Evolutionary conservation across 208 protist genomes (phyloP), one percentile per base, ranked within the genome.

Genomic region (Phytomonas francai): DNA sequence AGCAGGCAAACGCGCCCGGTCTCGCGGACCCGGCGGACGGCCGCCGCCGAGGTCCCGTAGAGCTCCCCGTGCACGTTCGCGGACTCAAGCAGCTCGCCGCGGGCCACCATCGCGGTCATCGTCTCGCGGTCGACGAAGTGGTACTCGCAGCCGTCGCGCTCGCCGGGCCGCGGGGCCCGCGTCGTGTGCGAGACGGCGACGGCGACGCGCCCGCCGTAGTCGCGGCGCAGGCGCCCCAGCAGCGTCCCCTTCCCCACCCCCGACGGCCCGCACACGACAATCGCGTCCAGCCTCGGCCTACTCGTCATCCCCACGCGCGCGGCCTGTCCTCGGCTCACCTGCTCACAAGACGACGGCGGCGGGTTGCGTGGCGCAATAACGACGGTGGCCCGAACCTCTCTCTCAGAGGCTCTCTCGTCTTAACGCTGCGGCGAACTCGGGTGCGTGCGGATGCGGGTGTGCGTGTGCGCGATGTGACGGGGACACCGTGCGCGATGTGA

Each of bases 141-240:
- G 79, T 98, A 98, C 73, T 97, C 81, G 8, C 84, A 74, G 33
- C 96, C 96, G 77, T 98, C 70, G 45, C 71, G 51, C 70, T 98
- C 96, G 28, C 92, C 91, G 11, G 72, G 49, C 30, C 93, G 85
- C 19, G 93, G 92, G 14, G 77, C 65, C 9, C 96, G 85, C 19
- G 92, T 97, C 27, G 96, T 98, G 85, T 97, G 91, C 28, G 91
- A 97, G 57, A 98, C 87, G 49, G 85, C 95, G 72, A 97, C 97
- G 63, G 85, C 92, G 67, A 97, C 96, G 45, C 59, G 71, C 31
- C 78, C 73, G 9, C 82, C 73, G 64, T 81, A 93, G 42, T 91
- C 81, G 33, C 39, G 69, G 63, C 96, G 80, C 30, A 98, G 85
- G 16, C 81, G 78, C 39, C 81, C 70, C 64, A 98, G 73, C 32